Conservation (phyloP, 1,284 basidiomycete species). For the Ustilago loliicola region DNA sequence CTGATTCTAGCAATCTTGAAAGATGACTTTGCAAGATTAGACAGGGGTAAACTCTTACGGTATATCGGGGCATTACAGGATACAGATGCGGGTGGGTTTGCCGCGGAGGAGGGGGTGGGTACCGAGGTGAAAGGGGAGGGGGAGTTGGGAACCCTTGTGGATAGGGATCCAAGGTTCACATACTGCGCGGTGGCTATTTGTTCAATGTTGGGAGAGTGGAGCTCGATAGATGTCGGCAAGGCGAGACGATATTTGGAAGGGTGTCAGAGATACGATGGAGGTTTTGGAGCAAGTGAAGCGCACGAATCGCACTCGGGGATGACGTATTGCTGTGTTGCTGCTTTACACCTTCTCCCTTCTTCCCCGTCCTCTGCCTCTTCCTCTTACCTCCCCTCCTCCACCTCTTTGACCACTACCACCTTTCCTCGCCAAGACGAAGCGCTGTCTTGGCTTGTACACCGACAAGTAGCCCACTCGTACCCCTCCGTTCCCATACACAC, state of each 20-base stretch:
- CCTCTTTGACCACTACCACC: no score
- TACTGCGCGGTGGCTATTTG: conserved; percentile 90
- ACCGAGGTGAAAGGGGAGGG: neutral
- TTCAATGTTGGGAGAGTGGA: conserved; percentile 82
- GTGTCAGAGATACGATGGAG: conserved; percentile 88
- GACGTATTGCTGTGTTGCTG: conserved; percentile 89
- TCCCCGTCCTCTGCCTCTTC: conserved; percentile 4
- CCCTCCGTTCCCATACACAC: neutral
- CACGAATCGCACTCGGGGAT: conserved; percentile 94
- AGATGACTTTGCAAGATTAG: conserved; percentile 57
- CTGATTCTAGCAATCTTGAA: conserved; percentile 58
- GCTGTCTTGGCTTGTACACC: conserved; percentile 29
- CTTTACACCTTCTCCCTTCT: conserved; percentile 75
- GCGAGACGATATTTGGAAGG: conserved; percentile 77
- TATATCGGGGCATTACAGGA: conserved; percentile 52
- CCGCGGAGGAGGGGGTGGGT: conserved; percentile 71
- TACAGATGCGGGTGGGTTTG: conserved; percentile 50
- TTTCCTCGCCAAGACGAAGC: conserved; percentile 8
- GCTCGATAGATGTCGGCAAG: conserved; percentile 77
- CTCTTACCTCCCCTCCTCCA: conserved; percentile 4
- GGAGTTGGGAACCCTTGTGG: conserved; percentile 55
- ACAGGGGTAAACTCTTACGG: conserved; percentile 32
- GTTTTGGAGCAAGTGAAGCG: conserved; percentile 84
- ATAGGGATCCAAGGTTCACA: conserved; percentile 83
- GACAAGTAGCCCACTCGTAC: conserved; percentile 24